A percentile compares a stretch with the other conserved stretches of the same genome.
Evolutionary conservation across 768 basidiomycete species (phyloP).

Genomic region (Tulasnella sp.): DNA sequence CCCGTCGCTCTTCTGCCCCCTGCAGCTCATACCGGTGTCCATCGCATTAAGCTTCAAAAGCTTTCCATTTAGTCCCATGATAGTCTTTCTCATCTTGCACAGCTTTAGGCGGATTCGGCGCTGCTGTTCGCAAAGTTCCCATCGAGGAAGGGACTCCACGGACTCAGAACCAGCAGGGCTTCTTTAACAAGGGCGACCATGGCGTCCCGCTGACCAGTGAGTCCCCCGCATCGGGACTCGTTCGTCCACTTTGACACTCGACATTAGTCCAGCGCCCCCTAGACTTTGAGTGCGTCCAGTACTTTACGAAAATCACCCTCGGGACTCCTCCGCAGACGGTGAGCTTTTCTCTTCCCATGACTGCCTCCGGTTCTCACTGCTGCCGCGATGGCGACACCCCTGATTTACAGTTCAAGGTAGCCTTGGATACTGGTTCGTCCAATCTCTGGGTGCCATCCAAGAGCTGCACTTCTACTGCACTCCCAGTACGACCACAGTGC

Average conservation of each 20-base stretch:
- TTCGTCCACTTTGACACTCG: slow-evolving; percentile 1
- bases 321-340: slow-evolving; percentile 79
- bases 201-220: slow-evolving; percentile 80
- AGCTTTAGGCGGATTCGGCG: slow-evolving; percentile 71
- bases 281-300: slow-evolving; percentile 99
- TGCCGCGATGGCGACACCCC: neutral
- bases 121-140: slow-evolving; percentile 51
- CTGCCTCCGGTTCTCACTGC: neutral
- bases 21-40: slow-evolving; percentile 48
- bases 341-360: slow-evolving; percentile 30
- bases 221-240: slow-evolving; percentile 28
- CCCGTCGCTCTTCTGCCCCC: slow-evolving; percentile 31
- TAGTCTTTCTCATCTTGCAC: slow-evolving; percentile 72
- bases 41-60: slow-evolving; percentile 88
- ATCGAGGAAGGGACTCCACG: slow-evolving; percentile 47
- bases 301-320: slow-evolving; percentile 78
- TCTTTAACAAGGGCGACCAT: slow-evolving; percentile 62
- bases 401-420: slow-evolving; percentile 69
- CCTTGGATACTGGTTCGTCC: slow-evolving; percentile 46
- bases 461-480: slow-evolving; percentile 83
- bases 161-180: slow-evolving; percentile 60
- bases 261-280: slow-evolving; percentile 15
- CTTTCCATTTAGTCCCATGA: slow-evolving; percentile 44
- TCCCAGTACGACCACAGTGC: slow-evolving; percentile 73
- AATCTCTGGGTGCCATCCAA: slow-evolving; percentile 91